Evolutionary conservation across 1,284 basidiomycete genomes (phyloP), one percentile per base, ranked within the genome.

Genomic region (Sanguinoderma infundibulare): DNA sequence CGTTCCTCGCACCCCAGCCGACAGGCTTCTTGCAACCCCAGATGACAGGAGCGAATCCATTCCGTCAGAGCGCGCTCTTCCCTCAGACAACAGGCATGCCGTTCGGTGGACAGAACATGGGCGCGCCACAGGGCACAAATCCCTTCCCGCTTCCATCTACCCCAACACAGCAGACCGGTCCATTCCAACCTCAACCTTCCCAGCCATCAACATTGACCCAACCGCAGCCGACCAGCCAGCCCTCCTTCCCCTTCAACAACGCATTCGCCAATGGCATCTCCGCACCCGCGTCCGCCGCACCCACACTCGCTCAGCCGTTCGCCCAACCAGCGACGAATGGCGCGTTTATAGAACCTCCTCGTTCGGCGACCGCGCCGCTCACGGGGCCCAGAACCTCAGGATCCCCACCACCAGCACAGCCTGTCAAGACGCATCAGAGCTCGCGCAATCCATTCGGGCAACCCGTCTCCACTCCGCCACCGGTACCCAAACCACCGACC

Each of bases 391-490:
- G 58, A 28, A 51, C 55, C 15, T 70, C 47, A 53, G 52, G 57
- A 61, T 64, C 56, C 6, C 80, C 82, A 8, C 79, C 84, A 14
- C 69, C 78, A 5, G 77, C 80, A 1, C 83, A 86, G 61, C 81
- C 85, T 26, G 84, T 98, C n/a, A 87, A 87, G 70, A 84, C 95
- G 5, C 96, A 98, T 74, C 88, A 92, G 75, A 99, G 97, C 20
- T 94, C 94, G 2, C 90, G 89, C 70, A 99, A 99, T 81, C 97
- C 97, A 0, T 99, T 99, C 70, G 96, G 96, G 7, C 85, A 89
- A 26, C 84, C 91, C 2, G 81, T 85, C 2, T 81, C 87, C 44
- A 77, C 89, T n/a, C 77, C 83, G 46, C 89, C 91, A 2, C 87
- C 89, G 17, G 77, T 91, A 20, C 88, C 91, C 3, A 91, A 90